Evolutionary conservation across 306 rosid species (phyloP).

Genomic region (Prunus mume): DNA sequence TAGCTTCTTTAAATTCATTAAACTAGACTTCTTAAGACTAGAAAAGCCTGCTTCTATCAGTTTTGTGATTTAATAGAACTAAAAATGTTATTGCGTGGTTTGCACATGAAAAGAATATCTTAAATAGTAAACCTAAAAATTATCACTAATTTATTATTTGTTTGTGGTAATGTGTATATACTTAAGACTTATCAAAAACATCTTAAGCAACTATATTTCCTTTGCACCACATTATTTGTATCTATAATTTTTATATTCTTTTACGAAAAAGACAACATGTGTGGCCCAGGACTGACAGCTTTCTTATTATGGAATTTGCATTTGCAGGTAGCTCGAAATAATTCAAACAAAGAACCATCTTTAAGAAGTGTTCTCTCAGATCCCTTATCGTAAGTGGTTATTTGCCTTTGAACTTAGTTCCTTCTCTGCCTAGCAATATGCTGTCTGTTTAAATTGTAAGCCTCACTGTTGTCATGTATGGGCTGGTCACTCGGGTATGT

Average conservation of each 20-base stretch:
- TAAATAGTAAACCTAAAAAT: neutral
- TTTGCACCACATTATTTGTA: neutral
- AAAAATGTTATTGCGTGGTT: neutral
- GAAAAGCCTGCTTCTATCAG: neutral
- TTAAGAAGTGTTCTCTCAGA: conserved; percentile 92
- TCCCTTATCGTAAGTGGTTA: conserved; percentile 80
- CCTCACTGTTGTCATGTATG: neutral
- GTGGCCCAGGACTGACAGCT: neutral
- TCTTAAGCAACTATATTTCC: neutral
- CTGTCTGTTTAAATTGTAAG: neutral
- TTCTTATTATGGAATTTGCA: conserved; percentile 20
- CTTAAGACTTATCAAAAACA: no score
- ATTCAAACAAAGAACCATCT: conserved; percentile 69
- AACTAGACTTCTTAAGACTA: neutral
- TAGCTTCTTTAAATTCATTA: neutral
- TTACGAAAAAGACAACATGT: neutral
- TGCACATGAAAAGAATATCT: neutral
- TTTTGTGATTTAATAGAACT: neutral
- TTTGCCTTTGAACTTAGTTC: neutral
- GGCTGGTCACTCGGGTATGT: neutral
- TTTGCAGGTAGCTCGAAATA: conserved; percentile 57
- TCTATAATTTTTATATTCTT: neutral
- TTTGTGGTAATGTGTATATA: no score
- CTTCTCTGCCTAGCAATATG: conserved; percentile 1
- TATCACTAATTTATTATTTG: neutral